phyloP scores from a whole-genome alignment of 352 stramenopile species.

The Phytophthora aleatoria region DNA sequence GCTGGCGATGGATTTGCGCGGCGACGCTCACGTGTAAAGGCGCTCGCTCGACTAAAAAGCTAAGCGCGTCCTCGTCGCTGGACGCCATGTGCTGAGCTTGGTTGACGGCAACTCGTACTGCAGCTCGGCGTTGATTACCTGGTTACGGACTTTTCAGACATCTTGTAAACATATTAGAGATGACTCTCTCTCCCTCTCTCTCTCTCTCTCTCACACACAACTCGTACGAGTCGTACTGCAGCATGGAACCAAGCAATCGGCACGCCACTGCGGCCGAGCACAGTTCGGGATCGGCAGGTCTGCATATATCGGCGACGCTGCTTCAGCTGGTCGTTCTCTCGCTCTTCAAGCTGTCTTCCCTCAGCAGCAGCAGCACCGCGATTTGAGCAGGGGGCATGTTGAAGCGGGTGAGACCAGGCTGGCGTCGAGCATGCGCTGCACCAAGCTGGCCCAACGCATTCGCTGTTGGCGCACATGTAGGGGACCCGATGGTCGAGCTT shows the following conservation, averaged over 20 bases:
- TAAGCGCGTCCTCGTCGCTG: constrained; percentile 15
- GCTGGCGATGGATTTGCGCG: constrained; percentile 26
- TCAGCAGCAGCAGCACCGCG: constrained; percentile 6
- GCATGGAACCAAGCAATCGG: constrained; percentile 16
- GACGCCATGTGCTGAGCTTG: constrained; percentile 1
- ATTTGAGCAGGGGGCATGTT: constrained; percentile 29
- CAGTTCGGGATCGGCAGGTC: constrained; percentile 18
- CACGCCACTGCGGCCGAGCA: constrained; percentile 16
- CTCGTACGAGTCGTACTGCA: too few species aligned
- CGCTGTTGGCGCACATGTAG: background rate
- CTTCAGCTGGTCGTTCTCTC: constrained; percentile 28
- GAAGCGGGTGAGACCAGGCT: constrained; percentile 7
- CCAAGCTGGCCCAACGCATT: too few species aligned
- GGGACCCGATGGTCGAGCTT: constrained; percentile 14
- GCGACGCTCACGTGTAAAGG: constrained; percentile 22
- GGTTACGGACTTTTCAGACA: too few species aligned
- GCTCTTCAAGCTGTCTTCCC: constrained; percentile 37
- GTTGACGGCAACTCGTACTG: too few species aligned
- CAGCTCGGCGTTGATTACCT: too few species aligned
- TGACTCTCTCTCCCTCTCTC: too few species aligned
- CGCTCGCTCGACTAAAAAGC: constrained; percentile 15
- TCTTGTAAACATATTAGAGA: too few species aligned
- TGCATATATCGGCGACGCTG: background rate
- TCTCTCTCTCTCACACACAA: too few species aligned
- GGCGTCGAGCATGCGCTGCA: too few species aligned